A percentile compares a stretch with the other conserved stretches of the same genome.
Evolutionary conservation across 208 protist species (phyloP).

Genomic region (Borovskyia barvae): DNA sequence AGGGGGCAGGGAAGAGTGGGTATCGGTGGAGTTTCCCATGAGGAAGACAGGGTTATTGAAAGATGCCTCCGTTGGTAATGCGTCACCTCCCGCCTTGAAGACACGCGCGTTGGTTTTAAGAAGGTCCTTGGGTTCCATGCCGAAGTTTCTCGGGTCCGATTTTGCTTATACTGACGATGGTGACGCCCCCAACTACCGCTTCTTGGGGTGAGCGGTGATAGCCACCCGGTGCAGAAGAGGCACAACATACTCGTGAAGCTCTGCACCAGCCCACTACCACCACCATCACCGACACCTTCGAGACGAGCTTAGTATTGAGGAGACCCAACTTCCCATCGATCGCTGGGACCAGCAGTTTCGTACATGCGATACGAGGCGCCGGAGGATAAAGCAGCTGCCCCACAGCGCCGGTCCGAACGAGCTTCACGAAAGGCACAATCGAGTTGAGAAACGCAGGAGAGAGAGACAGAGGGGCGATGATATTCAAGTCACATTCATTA

Average conservation of each 20-base stretch:
- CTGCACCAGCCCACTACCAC: no score
- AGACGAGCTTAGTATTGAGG: slow-evolving; percentile 82
- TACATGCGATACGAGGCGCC: slow-evolving; percentile 92
- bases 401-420: slow-evolving; percentile 95
- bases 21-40: slow-evolving; percentile 98
- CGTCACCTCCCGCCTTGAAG: slow-evolving; percentile 92
- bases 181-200: slow-evolving; percentile 82
- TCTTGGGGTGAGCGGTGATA: slow-evolving; percentile 59
- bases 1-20: no score
- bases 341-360: slow-evolving; percentile 88
- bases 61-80: slow-evolving; percentile 84
- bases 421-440: slow-evolving; percentile 31
- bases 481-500: no score
- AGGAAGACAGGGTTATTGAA: slow-evolving; percentile 86
- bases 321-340: slow-evolving; percentile 91
- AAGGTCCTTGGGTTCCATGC: slow-evolving; percentile 97
- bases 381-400: slow-evolving; percentile 96
- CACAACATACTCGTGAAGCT: slow-evolving; percentile 94
- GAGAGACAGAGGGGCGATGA: no score
- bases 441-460: no score
- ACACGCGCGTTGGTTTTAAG: slow-evolving; percentile 95
- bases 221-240: slow-evolving; percentile 82
- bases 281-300: slow-evolving; percentile 83
- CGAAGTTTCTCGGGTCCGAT: slow-evolving; percentile 85
- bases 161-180: slow-evolving; percentile 87